A percentile compares a stretch with the other conserved stretches of the same genome.
Conservation (phyloP, 192 early-diverging fungal genomes). For the Backusella luteola region DNA sequence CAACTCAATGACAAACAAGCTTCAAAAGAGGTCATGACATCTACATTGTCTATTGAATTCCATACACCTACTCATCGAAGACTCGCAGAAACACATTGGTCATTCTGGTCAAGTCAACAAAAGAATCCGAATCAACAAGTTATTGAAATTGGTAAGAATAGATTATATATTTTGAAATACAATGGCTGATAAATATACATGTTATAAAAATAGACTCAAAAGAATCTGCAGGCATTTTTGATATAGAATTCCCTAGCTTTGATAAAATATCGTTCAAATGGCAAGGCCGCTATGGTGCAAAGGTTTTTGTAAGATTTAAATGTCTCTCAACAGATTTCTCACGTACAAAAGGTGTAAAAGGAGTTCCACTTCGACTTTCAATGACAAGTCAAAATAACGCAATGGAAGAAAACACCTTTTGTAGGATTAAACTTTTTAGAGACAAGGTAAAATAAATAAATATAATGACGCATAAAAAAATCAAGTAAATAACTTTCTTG, state of each 20-base stretch:
- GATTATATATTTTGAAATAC: neutral
- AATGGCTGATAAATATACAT: neutral
- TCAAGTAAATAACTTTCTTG: neutral
- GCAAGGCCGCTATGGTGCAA: slow-evolving; percentile 59
- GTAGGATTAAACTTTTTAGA: slow-evolving; percentile 67
- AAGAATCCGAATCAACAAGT: slow-evolving; percentile 56
- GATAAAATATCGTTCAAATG: slow-evolving; percentile 68
- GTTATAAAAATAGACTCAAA: slow-evolving; percentile 17
- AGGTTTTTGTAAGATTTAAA: slow-evolving; percentile 66
- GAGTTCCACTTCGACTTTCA: slow-evolving; percentile 59
- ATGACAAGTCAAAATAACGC: slow-evolving; percentile 21
- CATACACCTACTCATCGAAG: slow-evolving; percentile 69
- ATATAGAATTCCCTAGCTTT: slow-evolving; percentile 41
- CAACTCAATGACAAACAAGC: slow-evolving; percentile 49
- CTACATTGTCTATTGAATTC: slow-evolving; percentile 61
- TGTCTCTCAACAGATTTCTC: slow-evolving; percentile 77
- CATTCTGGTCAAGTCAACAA: slow-evolving; percentile 73
- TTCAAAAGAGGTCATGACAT: slow-evolving; percentile 47
- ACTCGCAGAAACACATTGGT: slow-evolving; percentile 67
- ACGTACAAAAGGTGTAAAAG: slow-evolving; percentile 74
- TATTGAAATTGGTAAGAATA: slow-evolving; percentile 55
- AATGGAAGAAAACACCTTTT: slow-evolving; percentile 52
- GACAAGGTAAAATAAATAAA: slow-evolving; percentile 11
- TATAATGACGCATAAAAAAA: neutral
- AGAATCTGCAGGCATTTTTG: slow-evolving; percentile 21